Conservation (phyloP, 768 basidiomycete species). For the Rhodocollybia butyracea region DNA sequence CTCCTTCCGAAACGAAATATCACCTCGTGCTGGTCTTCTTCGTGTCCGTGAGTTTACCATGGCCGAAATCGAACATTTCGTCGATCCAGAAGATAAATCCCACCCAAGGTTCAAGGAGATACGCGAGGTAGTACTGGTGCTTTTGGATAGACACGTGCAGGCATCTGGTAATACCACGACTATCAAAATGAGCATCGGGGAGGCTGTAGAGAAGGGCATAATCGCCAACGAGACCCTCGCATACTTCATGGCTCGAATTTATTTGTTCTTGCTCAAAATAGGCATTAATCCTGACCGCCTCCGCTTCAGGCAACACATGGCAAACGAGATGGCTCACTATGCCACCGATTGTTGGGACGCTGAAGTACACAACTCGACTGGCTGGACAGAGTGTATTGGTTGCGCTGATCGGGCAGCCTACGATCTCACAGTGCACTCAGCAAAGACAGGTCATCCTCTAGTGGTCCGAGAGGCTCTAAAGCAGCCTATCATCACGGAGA, state of each 20-base stretch:
- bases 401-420: constrained; percentile 98
- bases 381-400: constrained; percentile 99
- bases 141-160: constrained; percentile 87
- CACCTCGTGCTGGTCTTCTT: constrained; percentile 91
- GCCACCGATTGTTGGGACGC: constrained; percentile 99
- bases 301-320: constrained; percentile 98
- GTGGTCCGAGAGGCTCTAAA: constrained; percentile 85
- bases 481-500: constrained; percentile 81
- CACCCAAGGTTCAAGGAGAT: constrained; percentile 85
- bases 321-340: constrained; percentile 99
- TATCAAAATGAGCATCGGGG: constrained; percentile 72
- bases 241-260: constrained; percentile 93
- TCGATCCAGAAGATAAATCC: constrained; percentile 89
- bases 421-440: constrained; percentile 87
- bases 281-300: constrained; percentile 82
- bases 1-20: constrained; percentile 97
- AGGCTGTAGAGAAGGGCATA: constrained; percentile 81
- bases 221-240: constrained; percentile 97
- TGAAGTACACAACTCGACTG: constrained; percentile 86
- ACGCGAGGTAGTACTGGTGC: constrained; percentile 65
- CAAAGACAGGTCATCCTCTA: constrained; percentile 79
- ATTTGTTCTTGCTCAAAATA: constrained; percentile 85
- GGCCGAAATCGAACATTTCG: constrained; percentile 99
- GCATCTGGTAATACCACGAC: constrained; percentile 64
- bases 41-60: constrained; percentile 99